These are phyloP conservation scores for Rhodotorula graminis DNA, from an alignment of 768 basidiomycete species.

Conservation along the genomic window DNA sequence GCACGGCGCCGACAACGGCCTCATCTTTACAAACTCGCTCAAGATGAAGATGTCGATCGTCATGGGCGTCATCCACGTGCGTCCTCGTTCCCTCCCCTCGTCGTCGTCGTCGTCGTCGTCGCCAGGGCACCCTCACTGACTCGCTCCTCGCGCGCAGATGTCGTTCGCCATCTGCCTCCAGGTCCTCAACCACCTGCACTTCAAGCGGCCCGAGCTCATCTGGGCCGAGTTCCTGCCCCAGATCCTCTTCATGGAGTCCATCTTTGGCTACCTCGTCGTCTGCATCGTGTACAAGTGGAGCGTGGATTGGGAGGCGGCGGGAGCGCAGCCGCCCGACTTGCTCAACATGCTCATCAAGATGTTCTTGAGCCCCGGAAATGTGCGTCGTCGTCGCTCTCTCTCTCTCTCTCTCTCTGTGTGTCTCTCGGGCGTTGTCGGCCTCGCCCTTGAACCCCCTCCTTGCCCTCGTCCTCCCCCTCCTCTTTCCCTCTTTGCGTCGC, in stretches of 20 bases:
- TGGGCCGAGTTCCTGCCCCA: conserved; percentile 95
- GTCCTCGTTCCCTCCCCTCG: too few relatives aligned
- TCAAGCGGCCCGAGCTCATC: conserved; percentile 79
- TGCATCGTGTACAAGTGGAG: conserved; percentile 76
- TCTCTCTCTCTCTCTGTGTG: not conserved
- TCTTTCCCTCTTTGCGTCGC: too few relatives aligned
- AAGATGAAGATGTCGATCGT: conserved; percentile 99
- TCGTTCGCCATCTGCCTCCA: conserved; percentile 95
- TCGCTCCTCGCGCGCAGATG: conserved; percentile 61
- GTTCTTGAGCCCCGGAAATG: conserved; percentile 82
- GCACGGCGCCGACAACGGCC: conserved; percentile 84
- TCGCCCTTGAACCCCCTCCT: too few relatives aligned
- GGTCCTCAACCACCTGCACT: conserved; percentile 88
- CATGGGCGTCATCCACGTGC: conserved; percentile 89
- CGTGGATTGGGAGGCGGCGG: conserved; percentile 74
- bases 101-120: not conserved
- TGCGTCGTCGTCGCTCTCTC: conserved; percentile 7
- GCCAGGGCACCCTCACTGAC: not conserved
- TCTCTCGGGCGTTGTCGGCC: not conserved
- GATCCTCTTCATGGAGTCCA: conserved; percentile 93
- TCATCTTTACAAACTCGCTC: conserved; percentile 96
- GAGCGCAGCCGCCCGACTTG: conserved; percentile 73
- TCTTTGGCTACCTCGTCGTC: conserved; percentile 62
- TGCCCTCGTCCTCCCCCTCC: too few relatives aligned
- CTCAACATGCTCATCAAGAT: conserved; percentile 90